Conservation (phyloP, 768 basidiomycete species). For the Clavulina sp. region DNA sequence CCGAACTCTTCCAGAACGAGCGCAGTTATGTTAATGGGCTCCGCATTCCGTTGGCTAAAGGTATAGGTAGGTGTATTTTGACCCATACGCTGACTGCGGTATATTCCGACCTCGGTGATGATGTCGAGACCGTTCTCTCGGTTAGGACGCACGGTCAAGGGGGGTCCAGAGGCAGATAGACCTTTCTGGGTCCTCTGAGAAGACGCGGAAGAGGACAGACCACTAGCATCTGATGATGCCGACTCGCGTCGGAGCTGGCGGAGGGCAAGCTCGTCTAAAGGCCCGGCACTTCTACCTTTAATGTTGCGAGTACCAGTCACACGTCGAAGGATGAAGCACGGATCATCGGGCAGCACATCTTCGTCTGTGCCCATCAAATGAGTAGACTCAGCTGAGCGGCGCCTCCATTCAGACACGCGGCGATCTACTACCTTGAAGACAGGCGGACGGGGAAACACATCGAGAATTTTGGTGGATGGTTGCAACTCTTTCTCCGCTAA, state of each 20-base stretch:
- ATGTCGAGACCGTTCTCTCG: slow-evolving; percentile 79
- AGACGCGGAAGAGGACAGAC: slow-evolving; percentile 16
- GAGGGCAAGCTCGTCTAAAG: slow-evolving; percentile 70
- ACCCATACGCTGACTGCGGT: slow-evolving; percentile 56
- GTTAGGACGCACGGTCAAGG: slow-evolving; percentile 24
- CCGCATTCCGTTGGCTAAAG: slow-evolving; percentile 79
- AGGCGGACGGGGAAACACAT: slow-evolving; percentile 65
- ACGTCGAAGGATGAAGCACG: slow-evolving; percentile 76
- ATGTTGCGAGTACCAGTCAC: slow-evolving; percentile 58
- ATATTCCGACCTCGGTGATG: slow-evolving; percentile 61
- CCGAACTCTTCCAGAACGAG: slow-evolving; percentile 81
- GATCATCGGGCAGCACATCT: slow-evolving; percentile 70
- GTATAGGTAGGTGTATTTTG: slow-evolving; percentile 78
- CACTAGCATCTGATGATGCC: slow-evolving; percentile 6
- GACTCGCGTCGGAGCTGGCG: slow-evolving; percentile 51
- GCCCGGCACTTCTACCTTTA: slow-evolving; percentile 44
- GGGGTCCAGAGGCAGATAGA: neutral
- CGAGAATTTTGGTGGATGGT: slow-evolving; percentile 69
- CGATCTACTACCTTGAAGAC: slow-evolving; percentile 45
- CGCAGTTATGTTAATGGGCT: slow-evolving; percentile 84
- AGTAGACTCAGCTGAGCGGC: slow-evolving; percentile 73
- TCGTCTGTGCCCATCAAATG: slow-evolving; percentile 49
- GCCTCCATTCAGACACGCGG: slow-evolving; percentile 44
- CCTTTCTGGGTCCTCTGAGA: neutral
- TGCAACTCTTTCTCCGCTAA: slow-evolving; percentile 54